phyloP scores from a whole-genome alignment of 441 rosid species.

The Gossypium davidsonii region DNA sequence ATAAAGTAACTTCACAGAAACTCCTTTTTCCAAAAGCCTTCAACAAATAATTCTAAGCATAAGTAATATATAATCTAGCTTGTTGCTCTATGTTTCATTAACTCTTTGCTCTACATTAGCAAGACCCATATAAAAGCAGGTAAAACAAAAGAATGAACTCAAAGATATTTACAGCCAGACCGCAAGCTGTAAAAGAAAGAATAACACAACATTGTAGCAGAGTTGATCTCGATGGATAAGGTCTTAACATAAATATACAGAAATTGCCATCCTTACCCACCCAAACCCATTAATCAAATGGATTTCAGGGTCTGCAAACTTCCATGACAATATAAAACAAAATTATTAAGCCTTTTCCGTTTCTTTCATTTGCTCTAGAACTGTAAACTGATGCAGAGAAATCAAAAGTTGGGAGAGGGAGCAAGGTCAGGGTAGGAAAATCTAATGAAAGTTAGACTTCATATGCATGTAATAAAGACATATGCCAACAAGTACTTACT shows the following conservation, averaged over 20 bases:
- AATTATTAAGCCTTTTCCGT: background rate
- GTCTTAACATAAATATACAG: background rate
- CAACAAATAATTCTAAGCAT: background rate
- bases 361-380: background rate
- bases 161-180: background rate
- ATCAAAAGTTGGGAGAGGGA: background rate
- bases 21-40: background rate
- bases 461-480: conserved; percentile 7
- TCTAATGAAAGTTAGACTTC: background rate
- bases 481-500: conserved; percentile 35
- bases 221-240: background rate
- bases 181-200: background rate
- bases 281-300: background rate
- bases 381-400: background rate
- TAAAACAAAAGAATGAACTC: conserved; percentile 4
- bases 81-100: background rate
- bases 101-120: background rate
- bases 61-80: background rate
- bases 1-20: background rate
- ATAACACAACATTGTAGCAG: background rate
- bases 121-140: background rate
- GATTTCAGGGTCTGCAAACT: background rate
- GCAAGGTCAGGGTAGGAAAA: background rate
- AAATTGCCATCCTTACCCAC: background rate
- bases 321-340: background rate